These are phyloP conservation scores for Penicillium fimorum DNA, from an alignment of 495 filamentous ascomycete genomes.

Conservation along the genomic window DNA sequence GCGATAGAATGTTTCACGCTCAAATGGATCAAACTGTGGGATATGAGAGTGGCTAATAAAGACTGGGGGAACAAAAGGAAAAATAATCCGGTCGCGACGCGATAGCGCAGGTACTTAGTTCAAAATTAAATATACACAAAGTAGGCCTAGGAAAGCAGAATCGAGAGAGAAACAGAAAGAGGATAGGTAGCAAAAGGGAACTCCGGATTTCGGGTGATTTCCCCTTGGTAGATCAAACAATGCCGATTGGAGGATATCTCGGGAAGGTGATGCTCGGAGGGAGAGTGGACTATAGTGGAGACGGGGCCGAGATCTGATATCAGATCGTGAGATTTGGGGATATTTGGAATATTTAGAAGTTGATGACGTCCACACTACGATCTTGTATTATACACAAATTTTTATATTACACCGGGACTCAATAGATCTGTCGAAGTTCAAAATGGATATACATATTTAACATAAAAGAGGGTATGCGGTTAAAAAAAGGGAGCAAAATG, in stretches of 20 bases:
- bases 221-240: too few relatives aligned
- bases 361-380: not conserved
- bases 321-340: too few relatives aligned
- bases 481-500: slow-evolving; percentile 7
- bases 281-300: slow-evolving; percentile 1
- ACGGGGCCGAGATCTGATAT: not conserved
- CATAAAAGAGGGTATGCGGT: slow-evolving; percentile 1
- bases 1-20: slow-evolving; percentile 3
- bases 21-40: not conserved
- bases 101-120: not conserved
- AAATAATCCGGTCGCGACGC: not conserved
- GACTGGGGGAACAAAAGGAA: not conserved
- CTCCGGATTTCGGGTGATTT: not conserved
- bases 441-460: not conserved
- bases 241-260: slow-evolving; percentile 10
- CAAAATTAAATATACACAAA: not conserved
- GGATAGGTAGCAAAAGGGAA: not conserved
- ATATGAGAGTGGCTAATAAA: not conserved
- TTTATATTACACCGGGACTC: too few relatives aligned
- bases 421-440: not conserved
- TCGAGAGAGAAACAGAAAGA: slow-evolving; percentile 2
- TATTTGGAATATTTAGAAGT: too few relatives aligned
- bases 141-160: not conserved
- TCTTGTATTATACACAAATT: too few relatives aligned
- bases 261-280: not conserved